Evolutionary conservation across 352 stramenopile genomes (phyloP).

Genomic region (Phytophthora quininea): DNA sequence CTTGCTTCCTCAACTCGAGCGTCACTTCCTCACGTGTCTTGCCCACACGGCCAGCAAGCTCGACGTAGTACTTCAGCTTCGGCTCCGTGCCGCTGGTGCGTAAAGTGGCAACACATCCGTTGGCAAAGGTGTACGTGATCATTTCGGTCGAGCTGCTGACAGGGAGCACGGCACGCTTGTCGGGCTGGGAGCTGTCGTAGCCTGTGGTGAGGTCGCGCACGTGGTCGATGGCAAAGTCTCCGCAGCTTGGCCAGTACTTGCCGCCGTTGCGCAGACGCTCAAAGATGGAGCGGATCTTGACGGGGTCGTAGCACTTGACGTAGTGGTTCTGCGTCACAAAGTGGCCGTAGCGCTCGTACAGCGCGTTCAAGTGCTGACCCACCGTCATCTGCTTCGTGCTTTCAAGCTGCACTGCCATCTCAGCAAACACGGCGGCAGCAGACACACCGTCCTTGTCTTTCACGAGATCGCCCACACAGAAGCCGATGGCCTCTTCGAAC

Average conservation of each 20-base stretch:
- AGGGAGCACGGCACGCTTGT: slow-evolving; percentile 92
- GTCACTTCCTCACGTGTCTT: slow-evolving; percentile 70
- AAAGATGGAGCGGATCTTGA: slow-evolving; percentile 91
- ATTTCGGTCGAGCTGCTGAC: slow-evolving; percentile 93
- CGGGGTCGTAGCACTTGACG: slow-evolving; percentile 94
- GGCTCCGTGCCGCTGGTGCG: slow-evolving; percentile 98
- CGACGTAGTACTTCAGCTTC: slow-evolving; percentile 99
- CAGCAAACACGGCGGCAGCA: slow-evolving; percentile 89
- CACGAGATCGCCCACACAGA: slow-evolving; percentile 96
- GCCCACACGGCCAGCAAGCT: slow-evolving; percentile 81
- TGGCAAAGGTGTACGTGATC: slow-evolving; percentile 97
- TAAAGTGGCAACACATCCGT: slow-evolving; percentile 96
- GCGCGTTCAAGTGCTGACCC: slow-evolving; percentile 74
- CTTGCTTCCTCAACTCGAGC: slow-evolving; percentile 59
- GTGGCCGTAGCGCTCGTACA: slow-evolving; percentile 96
- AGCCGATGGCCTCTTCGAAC: slow-evolving; percentile 99
- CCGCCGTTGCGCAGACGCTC: slow-evolving; percentile 90
- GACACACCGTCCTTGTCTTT: slow-evolving; percentile 99
- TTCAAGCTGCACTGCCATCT: slow-evolving; percentile 87
- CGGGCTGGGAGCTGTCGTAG: slow-evolving; percentile 84
- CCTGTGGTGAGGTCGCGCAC: slow-evolving; percentile 91
- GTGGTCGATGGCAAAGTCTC: slow-evolving; percentile 76
- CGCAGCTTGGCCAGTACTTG: slow-evolving; percentile 85
- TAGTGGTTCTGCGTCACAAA: slow-evolving; percentile 98
- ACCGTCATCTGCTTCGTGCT: slow-evolving; percentile 57